These are phyloP conservation scores for Amylocystis lapponica DNA, from an alignment of 768 basidiomycete species.

Conservation along the genomic window DNA sequence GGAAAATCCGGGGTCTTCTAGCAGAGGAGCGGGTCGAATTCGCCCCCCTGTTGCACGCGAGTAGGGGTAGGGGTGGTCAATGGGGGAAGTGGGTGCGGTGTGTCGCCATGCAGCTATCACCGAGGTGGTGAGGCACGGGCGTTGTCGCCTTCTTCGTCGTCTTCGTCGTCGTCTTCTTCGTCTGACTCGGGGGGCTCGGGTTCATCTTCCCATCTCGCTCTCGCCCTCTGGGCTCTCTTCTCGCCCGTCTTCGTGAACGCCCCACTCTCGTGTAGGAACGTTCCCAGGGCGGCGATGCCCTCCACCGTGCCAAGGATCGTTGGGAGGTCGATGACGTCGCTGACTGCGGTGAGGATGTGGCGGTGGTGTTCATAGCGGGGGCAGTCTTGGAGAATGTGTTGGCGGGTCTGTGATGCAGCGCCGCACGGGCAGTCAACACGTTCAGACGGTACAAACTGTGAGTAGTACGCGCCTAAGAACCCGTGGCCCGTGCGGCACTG, in stretches of 20 bases:
- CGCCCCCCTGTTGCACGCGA: background rate
- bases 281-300: background rate
- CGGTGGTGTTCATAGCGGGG: background rate
- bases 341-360: background rate
- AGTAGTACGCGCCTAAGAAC: conserved; percentile 4
- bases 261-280: background rate
- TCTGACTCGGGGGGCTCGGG: background rate
- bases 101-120: background rate
- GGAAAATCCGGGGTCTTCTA: too few species aligned
- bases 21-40: background rate
- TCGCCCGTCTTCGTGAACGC: conserved; percentile 3
- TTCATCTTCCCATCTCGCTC: background rate
- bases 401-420: background rate
- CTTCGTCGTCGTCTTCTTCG: background rate
- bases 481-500: conserved; percentile 3
- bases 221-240: background rate
- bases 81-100: background rate
- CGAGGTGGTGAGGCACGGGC: background rate
- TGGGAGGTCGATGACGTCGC: background rate
- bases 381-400: conserved; percentile 1
- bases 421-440: conserved; percentile 2
- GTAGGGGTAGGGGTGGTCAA: background rate
- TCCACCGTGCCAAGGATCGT: background rate
- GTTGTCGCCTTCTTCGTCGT: background rate
- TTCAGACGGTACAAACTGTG: background rate